Percentiles rank a stretch among this genome's conserved stretches.
Evolutionary conservation across 2,329 filamentous ascomycete genomes (phyloP).

Genomic region (Colletotrichum brevisporum): DNA sequence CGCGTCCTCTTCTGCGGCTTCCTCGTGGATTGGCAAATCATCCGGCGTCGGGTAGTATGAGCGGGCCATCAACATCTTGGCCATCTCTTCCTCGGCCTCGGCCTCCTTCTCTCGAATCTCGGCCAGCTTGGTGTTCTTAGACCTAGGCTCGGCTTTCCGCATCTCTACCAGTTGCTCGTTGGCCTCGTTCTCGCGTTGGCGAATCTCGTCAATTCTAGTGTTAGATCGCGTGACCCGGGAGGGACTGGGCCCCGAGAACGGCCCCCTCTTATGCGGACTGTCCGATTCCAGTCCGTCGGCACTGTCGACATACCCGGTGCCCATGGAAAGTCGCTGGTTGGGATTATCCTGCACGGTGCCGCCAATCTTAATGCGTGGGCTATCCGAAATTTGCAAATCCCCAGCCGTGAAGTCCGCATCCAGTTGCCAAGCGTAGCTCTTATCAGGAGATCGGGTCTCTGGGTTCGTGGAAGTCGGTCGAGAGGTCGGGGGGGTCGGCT

Average conservation of each 20-base stretch:
- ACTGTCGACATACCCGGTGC: constrained; percentile 41
- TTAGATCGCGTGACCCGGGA: constrained; percentile 50
- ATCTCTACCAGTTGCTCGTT: constrained; percentile 26
- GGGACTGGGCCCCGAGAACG: background rate
- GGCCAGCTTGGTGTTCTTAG: constrained; percentile 60
- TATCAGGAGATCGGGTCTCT: constrained; percentile 59
- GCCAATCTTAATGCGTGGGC: constrained; percentile 63
- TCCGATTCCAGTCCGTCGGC: constrained; percentile 29
- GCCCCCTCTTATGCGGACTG: constrained; percentile 27
- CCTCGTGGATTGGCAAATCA: constrained; percentile 54
- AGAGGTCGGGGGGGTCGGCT: constrained; percentile 39
- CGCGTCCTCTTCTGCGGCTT: constrained; percentile 47
- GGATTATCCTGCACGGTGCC: constrained; percentile 49
- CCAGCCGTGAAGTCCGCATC: constrained; percentile 71
- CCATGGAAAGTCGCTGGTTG: constrained; percentile 45
- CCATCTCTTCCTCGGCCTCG: constrained; percentile 45
- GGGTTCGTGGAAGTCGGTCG: constrained; percentile 44
- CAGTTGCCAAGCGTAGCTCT: constrained; percentile 69
- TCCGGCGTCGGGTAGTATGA: constrained; percentile 48
- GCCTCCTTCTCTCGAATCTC: constrained; percentile 60
- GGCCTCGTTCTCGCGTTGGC: constrained; percentile 57
- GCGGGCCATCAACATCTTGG: constrained; percentile 1
- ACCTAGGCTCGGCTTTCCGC: constrained; percentile 14
- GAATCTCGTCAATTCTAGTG: constrained; percentile 65
- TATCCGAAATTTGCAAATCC: constrained; percentile 69